Conservation (phyloP, 306 rosid species). For the Cicer bijugum region DNA sequence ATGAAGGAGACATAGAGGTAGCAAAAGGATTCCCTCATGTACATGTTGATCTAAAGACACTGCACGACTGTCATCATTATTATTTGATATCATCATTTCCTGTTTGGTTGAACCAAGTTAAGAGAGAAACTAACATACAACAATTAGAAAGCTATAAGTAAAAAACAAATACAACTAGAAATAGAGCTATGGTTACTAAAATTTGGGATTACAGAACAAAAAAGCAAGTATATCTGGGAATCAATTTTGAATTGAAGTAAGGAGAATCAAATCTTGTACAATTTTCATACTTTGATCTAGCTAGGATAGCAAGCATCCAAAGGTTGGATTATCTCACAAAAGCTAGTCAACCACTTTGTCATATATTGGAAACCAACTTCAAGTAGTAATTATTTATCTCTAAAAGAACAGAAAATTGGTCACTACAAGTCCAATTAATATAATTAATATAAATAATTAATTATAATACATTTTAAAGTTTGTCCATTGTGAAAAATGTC, state of each 20-base stretch:
- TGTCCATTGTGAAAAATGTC: constrained; percentile 5
- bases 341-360: constrained; percentile 43
- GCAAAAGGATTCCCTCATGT: not conserved
- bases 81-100: not conserved
- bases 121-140: not conserved
- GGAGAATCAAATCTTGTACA: constrained; percentile 8
- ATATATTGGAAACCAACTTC: constrained; percentile 48
- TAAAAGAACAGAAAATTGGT: constrained; percentile 16
- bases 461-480: constrained; percentile 4
- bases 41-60: not conserved
- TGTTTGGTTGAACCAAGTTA: not conserved
- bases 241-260: too few relatives aligned
- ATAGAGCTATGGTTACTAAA: not conserved
- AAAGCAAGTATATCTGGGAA: not conserved
- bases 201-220: not conserved
- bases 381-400: constrained; percentile 16
- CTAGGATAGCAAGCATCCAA: not conserved
- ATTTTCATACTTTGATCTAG: not conserved
- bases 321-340: constrained; percentile 28
- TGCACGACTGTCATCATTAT: not conserved
- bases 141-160: constrained; percentile 7
- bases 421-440: not conserved
- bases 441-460: not conserved
- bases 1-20: not conserved
- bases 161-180: not conserved